A percentile compares a stretch with the other conserved stretches of the same genome.
These are phyloP conservation scores for Pittosporum tobira DNA, from an alignment of 129 eudicot species.

Conservation along the genomic window DNA sequence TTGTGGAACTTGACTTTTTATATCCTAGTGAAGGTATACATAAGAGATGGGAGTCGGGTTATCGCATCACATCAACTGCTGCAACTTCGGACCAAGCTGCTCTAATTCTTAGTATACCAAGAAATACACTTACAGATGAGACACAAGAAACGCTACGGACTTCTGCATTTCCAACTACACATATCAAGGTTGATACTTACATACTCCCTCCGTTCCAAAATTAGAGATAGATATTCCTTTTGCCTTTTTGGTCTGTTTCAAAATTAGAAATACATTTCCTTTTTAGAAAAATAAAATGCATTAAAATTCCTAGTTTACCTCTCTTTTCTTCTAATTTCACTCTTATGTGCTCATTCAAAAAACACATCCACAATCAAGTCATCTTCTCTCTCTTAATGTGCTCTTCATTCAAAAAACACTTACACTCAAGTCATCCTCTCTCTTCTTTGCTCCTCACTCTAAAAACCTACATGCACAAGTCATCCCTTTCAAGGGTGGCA, in stretches of 20 bases:
- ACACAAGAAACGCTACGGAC: constrained; percentile 83
- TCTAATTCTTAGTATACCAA: constrained; percentile 68
- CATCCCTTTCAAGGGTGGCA: no score
- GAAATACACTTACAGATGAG: constrained; percentile 61
- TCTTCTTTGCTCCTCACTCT: no score
- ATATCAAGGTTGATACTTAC: constrained; percentile 53
- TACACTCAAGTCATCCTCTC: no score
- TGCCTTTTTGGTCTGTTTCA: background rate
- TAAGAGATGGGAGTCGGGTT: constrained; percentile 83
- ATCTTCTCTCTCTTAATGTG: no score
- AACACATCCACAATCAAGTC: no score
- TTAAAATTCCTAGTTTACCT: no score
- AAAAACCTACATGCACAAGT: no score
- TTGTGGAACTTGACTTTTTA: constrained; percentile 77
- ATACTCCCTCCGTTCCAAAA: background rate
- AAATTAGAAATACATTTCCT: no score
- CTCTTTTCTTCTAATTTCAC: no score
- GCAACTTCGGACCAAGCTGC: constrained; percentile 81
- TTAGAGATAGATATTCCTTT: background rate
- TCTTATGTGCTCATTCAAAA: no score
- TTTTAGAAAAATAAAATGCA: no score
- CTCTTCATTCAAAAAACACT: no score
- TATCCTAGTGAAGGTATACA: constrained; percentile 95
- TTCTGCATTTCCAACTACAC: constrained; percentile 81
- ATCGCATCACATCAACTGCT: constrained; percentile 71